Evolutionary conservation across 2,329 filamentous ascomycete genomes (phyloP), one percentile per base, ranked within the genome.

Genomic region (Trichoderma sp.): DNA sequence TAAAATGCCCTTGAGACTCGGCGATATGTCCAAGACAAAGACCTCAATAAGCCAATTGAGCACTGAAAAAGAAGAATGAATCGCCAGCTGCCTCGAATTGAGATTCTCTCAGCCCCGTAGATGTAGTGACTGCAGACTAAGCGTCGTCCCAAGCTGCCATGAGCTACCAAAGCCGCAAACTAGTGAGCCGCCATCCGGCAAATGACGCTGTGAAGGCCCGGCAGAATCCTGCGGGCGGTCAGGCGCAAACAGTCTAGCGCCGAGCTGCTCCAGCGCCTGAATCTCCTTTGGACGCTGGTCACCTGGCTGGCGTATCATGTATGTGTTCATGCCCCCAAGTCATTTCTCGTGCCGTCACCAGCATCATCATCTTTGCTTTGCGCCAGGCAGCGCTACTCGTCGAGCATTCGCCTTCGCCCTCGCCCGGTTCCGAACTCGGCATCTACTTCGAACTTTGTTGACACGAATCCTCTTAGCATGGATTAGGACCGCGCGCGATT

Each of bases 171-270:
- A 49, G 47, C 21, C 47, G 47, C 47, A 49, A 49, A 49, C 21
- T 49, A 49, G 47, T 49, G 47, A 49, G 49, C 31, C 53, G 2
- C 61, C n/a, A 52, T 40, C 14, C 19, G n/a, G 24, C 27, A 55
- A 55, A 68, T 68, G 56, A 61, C 66, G 57, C 56, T 43, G 57
- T 43, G 27, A 61, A 43, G 35, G 29, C 21, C 37, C 35, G 66
- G 66, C 66, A 68, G 66, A 68, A 68, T 56, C 24, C 57, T 10
- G 35, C 47, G 49, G 66, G 66, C 66, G 66, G 66, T 68, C 56
- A 62, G 57, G 43, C 43, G 33, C 27, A 61, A 33, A 35, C 8
- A 43, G 66, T n/a, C 57, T 68, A 62, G 66, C 58, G 66, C 27
- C 61, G 37, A 67, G 55, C 63, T 67, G 21, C n/a, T 19, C 16